Conservation (phyloP, 164 flowering plant genomes). For the Chimonanthus salicifolius region DNA sequence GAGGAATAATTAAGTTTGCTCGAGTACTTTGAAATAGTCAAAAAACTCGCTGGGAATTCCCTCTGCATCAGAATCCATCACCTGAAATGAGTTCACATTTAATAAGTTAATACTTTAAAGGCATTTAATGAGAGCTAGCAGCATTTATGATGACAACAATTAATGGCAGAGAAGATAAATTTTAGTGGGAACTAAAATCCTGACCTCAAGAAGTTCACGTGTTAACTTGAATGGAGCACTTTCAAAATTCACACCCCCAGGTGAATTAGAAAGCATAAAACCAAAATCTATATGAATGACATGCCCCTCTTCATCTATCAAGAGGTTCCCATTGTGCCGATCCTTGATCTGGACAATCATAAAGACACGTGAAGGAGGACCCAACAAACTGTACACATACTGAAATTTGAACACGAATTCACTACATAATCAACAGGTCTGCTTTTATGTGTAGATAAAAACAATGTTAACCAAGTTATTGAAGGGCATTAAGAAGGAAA, state of each 20-base stretch:
- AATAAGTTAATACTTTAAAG: background rate
- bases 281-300: constrained; percentile 99
- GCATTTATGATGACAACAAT: background rate
- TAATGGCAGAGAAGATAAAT: background rate
- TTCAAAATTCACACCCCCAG: constrained; percentile 99
- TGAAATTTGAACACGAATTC: too few species aligned
- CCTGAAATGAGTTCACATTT: constrained; percentile 37
- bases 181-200: constrained; percentile 1
- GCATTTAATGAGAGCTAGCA: background rate
- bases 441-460: too few species aligned
- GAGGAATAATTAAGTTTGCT: background rate
- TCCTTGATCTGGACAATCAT: constrained; percentile 66
- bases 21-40: constrained; percentile 85
- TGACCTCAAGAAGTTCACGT: constrained; percentile 99
- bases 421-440: too few species aligned
- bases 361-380: background rate
- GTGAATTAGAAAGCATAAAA: constrained; percentile 98
- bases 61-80: constrained; percentile 99
- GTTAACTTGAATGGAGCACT: constrained; percentile 99
- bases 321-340: constrained; percentile 94
- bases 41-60: constrained; percentile 99
- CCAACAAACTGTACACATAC: background rate
- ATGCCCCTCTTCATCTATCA: constrained; percentile 99
- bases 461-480: too few species aligned
- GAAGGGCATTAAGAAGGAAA: too few species aligned